phyloP scores from a whole-genome alignment of 2,329 filamentous ascomycete genomes.

The Aspergillus eucalypticola region DNA sequence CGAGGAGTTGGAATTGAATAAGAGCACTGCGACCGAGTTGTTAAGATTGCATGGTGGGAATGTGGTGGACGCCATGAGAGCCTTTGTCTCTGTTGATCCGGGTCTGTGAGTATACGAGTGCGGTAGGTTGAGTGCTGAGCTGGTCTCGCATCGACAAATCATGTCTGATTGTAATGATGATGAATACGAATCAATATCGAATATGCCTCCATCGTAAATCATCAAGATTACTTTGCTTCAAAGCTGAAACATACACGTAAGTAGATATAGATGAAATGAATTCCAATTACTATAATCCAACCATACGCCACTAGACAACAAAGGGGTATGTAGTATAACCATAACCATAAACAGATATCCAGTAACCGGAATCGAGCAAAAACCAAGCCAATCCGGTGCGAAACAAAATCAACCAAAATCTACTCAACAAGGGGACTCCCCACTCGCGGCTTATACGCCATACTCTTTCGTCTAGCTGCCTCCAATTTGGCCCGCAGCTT shows the following conservation, averaged over 20 bases:
- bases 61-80: constrained; percentile 42
- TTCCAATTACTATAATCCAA: neutral
- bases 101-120: too few species aligned
- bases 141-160: too few species aligned
- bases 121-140: too few species aligned
- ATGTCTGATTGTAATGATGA: too few species aligned
- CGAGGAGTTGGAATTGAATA: constrained; percentile 49
- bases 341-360: too few species aligned
- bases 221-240: too few species aligned
- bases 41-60: constrained; percentile 50
- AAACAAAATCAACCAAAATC: constrained; percentile 3
- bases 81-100: constrained; percentile 34
- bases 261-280: too few species aligned
- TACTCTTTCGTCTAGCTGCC: constrained; percentile 72
- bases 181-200: too few species aligned
- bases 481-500: constrained; percentile 63
- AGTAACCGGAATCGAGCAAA: neutral
- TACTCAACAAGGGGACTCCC: constrained; percentile 67
- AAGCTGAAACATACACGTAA: too few species aligned
- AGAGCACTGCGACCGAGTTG: constrained; percentile 50
- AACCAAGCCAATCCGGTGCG: neutral
- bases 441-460: constrained; percentile 74
- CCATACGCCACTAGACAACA: too few species aligned
- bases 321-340: too few species aligned
- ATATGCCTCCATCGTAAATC: too few species aligned